Evolutionary conservation across 163 green algal species (phyloP).

Genomic region (Chlamydomonas reinhardtii): DNA sequence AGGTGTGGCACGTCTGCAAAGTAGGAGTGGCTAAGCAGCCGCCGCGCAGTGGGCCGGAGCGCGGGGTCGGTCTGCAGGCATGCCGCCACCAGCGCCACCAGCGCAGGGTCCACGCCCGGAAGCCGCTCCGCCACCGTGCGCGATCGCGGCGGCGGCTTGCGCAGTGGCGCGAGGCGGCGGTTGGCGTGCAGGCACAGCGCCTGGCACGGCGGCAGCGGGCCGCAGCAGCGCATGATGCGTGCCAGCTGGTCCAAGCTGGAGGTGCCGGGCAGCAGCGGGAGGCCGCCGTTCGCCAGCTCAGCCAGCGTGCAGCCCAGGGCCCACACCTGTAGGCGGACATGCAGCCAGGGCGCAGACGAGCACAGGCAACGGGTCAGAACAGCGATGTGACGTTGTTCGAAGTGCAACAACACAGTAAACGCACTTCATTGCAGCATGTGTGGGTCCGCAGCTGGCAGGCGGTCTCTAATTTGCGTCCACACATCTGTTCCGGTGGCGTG

Average conservation of each 20-base stretch:
- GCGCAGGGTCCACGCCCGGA: background rate
- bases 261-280: conserved; percentile 46
- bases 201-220: conserved; percentile 4
- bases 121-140: background rate
- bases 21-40: background rate
- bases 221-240: conserved; percentile 40
- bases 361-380: too few relatives aligned
- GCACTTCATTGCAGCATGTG: too few relatives aligned
- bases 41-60: too few relatives aligned
- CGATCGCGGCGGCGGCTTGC: background rate
- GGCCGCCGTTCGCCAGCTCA: conserved; percentile 45
- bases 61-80: background rate
- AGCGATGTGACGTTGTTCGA: too few relatives aligned
- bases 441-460: too few relatives aligned
- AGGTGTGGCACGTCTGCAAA: background rate
- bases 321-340: conserved; percentile 74
- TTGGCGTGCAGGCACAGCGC: background rate
- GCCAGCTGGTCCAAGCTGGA: conserved; percentile 54
- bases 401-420: too few relatives aligned
- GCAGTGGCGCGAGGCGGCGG: background rate
- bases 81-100: background rate
- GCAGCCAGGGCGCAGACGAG: too few relatives aligned
- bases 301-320: conserved; percentile 71
- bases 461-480: too few relatives aligned
- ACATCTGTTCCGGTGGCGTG: too few relatives aligned